Evolutionary conservation across 2,329 filamentous ascomycete genomes (phyloP), one percentile per base, ranked within the genome.

Genomic region (Trichophyton simii): DNA sequence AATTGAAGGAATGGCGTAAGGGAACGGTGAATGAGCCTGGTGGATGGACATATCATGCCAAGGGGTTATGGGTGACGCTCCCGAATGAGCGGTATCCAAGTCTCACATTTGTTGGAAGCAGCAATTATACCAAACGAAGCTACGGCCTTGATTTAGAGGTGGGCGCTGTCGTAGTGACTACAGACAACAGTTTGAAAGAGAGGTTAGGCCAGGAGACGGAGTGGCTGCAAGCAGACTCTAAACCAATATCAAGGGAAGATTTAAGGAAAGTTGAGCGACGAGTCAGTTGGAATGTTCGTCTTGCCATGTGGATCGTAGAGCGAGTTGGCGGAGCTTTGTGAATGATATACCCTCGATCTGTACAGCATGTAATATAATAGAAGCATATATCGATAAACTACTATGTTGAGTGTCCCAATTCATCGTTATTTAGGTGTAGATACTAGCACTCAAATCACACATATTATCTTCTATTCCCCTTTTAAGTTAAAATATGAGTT

Each of bases 1-100:
- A 82, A 2, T 78, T 99, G 3, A 88, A 89, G 64, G 94, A 99
- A 75, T 99, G 94, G 94, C 83, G 87, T 5, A 81, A 81, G 54
- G 94, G 94, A 7, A 88, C 85, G 0, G 88, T 95, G 1, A 88
- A 88, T 18, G 82, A 90, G 67, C 85, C 88, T 0, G 89, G 80
- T 0, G 92, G 90, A 0, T 99, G 95, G 94, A 96, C 92, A 0
- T 99, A 99, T 73, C 94, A 99, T 69, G 94, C 94, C 57, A 99
- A 99, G 75, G 94, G 94, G 0, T 79, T 97, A 1, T 97, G 92
- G 92, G 80, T 96, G 28, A 89, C 88, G 0, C 79, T 77, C 44
- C 76, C 71, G 42, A 78, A 80, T 1, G 82, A 87, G 55, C 73
- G 79, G 41, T 77, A 85, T 44, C 91, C 91, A 0, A 86, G 87